A percentile compares a stretch with the other conserved stretches of the same genome.
Conservation (phyloP, 768 basidiomycete genomes). For the Nidularia sp. region DNA sequence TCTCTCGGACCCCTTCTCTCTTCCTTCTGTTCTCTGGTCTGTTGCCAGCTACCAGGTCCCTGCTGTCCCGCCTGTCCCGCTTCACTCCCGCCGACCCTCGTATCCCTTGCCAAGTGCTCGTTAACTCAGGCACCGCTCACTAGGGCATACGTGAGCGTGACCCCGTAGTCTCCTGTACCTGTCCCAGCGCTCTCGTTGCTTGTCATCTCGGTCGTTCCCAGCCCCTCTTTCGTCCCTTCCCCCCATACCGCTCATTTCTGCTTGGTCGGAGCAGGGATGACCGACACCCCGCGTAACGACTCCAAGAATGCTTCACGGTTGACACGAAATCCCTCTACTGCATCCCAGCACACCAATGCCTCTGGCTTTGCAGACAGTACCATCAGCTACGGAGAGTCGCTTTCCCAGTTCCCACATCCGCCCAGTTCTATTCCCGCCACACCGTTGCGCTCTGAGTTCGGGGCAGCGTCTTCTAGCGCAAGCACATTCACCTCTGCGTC, state of each 20-base stretch:
- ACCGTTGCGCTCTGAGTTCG: slow-evolving; percentile 20
- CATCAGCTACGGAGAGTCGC: slow-evolving; percentile 40
- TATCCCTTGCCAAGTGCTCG: too few species aligned
- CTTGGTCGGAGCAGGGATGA: too few species aligned
- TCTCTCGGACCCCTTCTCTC: neutral
- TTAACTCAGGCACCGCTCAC: too few species aligned
- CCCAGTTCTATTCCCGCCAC: slow-evolving; percentile 43
- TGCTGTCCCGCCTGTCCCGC: neutral
- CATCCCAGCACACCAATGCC: slow-evolving; percentile 47
- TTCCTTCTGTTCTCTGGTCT: neutral
- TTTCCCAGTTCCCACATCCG: slow-evolving; percentile 52
- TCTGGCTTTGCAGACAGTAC: slow-evolving; percentile 58
- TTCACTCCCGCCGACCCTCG: too few species aligned
- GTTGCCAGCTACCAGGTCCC: neutral
- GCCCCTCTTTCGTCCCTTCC: too few species aligned
- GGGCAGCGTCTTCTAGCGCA: neutral
- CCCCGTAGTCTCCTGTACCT: too few species aligned
- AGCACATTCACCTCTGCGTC: slow-evolving; percentile 1
- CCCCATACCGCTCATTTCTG: too few species aligned
- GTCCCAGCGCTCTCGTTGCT: too few species aligned
- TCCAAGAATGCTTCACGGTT: neutral
- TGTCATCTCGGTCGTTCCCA: too few species aligned
- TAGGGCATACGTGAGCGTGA: too few species aligned
- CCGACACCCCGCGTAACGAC: neutral
- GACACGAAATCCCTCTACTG: slow-evolving; percentile 26